Base-by-base conservation (phyloP, 1,284 basidiomycete species). In the Cutaneotrichosporon sp. region DNA sequence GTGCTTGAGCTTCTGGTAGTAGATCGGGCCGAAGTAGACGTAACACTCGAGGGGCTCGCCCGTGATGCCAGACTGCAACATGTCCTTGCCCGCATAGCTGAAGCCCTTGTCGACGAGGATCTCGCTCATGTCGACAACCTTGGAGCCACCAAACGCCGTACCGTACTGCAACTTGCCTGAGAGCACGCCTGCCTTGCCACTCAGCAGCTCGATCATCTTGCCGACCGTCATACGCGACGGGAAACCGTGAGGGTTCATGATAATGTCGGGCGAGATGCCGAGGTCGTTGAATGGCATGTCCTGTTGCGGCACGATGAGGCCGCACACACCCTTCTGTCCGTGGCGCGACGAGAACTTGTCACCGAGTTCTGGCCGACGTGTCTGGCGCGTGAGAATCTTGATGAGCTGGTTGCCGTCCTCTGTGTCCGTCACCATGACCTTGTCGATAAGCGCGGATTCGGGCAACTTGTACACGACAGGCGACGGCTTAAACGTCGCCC, bases 221-320 rank as follows among this genome's bases (percentile, higher is more conserved):
- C 97, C 97, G 47, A 99, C 97, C 38, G 97, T 98, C 96, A 99
- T 99, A 61, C 97, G 92, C 63, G 93, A 97, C 2, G 97, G 97
- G 85, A 99, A 99, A 75, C 97, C 97, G 81, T 99, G 97, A 4
- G 97, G 97, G 79, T 99, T 99, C 96, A 99, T 99, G 83, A 99
- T 98, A 22, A 96, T 92, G 81, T 99, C 97, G 88, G 82, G 94
- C 76, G 87, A 90, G 71, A 98, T 96, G 34, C 97, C 97, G 74
- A 91, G 89, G 81, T 99, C 96, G 75, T 95, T 97, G 84, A 99
- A 99, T 5, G 97, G 97, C 93, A 99, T 90, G 81, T 99, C 97
- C 73, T 94, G 93, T 76, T 99, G 97, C 72, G 94, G 96, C 59
- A 98, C 96, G 75, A 99, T 99, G 76, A 99, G 81, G 21, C 97